Conservation (phyloP, 2,329 filamentous ascomycete species). For the Leptographium procerum region DNA sequence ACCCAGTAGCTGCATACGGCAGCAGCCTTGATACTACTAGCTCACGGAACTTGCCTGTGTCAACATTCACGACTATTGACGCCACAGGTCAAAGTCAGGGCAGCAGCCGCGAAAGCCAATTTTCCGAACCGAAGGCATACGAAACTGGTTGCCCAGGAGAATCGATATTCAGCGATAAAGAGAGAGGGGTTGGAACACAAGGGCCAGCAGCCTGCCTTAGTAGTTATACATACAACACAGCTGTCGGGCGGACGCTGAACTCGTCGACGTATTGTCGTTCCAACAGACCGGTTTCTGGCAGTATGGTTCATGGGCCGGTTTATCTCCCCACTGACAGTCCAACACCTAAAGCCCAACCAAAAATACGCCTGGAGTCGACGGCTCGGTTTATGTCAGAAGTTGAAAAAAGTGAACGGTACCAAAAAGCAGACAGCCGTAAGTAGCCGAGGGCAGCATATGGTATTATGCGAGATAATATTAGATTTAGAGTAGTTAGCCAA, state of each 20-base stretch:
- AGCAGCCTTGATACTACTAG: background rate
- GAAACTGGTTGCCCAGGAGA: background rate
- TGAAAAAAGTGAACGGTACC: background rate
- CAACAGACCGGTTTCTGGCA: background rate
- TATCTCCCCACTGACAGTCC: background rate
- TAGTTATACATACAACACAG: background rate
- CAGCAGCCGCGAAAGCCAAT: background rate
- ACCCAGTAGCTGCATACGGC: background rate
- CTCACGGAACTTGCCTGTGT: background rate
- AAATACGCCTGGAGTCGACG: background rate
- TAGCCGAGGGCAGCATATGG: too few species aligned
- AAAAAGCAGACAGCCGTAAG: background rate
- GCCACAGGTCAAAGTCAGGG: background rate
- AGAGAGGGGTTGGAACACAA: background rate
- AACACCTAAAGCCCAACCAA: background rate
- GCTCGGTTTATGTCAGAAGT: background rate
- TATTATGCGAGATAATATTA: too few species aligned
- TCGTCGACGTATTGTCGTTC: background rate
- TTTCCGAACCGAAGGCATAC: background rate
- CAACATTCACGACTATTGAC: background rate
- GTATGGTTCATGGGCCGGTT: background rate
- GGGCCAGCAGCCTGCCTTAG: background rate
- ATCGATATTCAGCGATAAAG: conserved; percentile 24
- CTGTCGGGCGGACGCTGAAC: background rate
- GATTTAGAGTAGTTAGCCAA: too few species aligned